Evolutionary conservation across 768 basidiomycete genomes (phyloP).

Genomic region (Mrakia gelida): DNA sequence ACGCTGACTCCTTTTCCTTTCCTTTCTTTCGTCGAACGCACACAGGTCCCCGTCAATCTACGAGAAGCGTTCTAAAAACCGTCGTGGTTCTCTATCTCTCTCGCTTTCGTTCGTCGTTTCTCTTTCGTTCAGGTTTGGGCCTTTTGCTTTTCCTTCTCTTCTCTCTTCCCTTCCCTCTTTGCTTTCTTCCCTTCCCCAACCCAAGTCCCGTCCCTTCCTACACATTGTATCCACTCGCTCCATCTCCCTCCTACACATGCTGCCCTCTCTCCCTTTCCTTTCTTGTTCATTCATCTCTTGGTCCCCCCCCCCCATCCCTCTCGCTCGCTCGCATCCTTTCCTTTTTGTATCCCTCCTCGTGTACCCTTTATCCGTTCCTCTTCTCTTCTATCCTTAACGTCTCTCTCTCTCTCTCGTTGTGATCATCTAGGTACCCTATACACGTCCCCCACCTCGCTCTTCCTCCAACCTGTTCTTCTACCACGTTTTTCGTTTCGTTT

Average conservation of each 20-base stretch:
- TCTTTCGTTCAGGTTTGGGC: neutral
- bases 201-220: neutral
- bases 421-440: too few species aligned
- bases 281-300: neutral
- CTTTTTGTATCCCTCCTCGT: too few species aligned
- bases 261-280: neutral
- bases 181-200: neutral
- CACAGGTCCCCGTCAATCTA: constrained; percentile 32
- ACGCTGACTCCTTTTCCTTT: neutral
- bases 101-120: neutral
- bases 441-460: too few species aligned
- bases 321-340: neutral
- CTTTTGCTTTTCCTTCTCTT: neutral
- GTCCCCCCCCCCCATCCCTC: neutral
- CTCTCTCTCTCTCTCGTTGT: too few species aligned
- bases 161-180: neutral
- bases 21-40: neutral
- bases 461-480: too few species aligned
- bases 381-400: too few species aligned
- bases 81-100: neutral
- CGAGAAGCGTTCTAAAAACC: constrained; percentile 25
- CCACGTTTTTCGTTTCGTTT: too few species aligned
- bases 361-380: too few species aligned
- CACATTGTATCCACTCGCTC: neutral
- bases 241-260: neutral